A percentile compares a stretch with the other conserved stretches of the same genome.
phyloP scores from a whole-genome alignment of 371 early-diverging fungal species.

The Mucor plumbeus region DNA sequence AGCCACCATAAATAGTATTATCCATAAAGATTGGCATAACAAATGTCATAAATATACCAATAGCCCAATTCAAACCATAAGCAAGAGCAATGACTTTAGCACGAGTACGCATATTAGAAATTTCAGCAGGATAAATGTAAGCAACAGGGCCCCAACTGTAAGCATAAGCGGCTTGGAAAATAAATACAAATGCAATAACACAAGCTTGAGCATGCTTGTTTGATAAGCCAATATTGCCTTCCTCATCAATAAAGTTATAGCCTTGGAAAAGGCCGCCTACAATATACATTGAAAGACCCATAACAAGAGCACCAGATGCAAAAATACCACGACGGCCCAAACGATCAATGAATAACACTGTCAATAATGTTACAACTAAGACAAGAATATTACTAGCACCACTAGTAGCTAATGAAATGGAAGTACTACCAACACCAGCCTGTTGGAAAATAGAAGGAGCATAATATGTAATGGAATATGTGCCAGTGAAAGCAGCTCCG shows the following conservation, averaged over 20 bases:
- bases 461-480: conserved; percentile 61
- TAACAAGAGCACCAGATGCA: conserved; percentile 37
- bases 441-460: conserved; percentile 46
- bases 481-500: conserved; percentile 70
- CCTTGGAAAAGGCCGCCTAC: conserved; percentile 50
- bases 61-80: conserved; percentile 71
- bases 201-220: conserved; percentile 38
- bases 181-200: conserved; percentile 50
- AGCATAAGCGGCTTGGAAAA: conserved; percentile 60
- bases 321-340: conserved; percentile 58
- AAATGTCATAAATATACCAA: conserved; percentile 55
- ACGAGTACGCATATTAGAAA: conserved; percentile 58
- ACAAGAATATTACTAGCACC: conserved; percentile 47
- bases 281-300: conserved; percentile 51
- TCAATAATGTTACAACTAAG: conserved; percentile 55
- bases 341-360: conserved; percentile 59
- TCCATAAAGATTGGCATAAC: conserved; percentile 51
- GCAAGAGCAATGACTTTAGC: conserved; percentile 50
- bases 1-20: conserved; percentile 63
- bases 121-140: conserved; percentile 75
- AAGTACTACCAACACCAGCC: conserved; percentile 41
- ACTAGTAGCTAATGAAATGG: conserved; percentile 42
- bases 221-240: conserved; percentile 34
- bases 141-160: conserved; percentile 61
- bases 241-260: conserved; percentile 32